These are phyloP conservation scores for Penicillium odoratum DNA, from an alignment of 495 filamentous ascomycete genomes.

Conservation along the genomic window DNA sequence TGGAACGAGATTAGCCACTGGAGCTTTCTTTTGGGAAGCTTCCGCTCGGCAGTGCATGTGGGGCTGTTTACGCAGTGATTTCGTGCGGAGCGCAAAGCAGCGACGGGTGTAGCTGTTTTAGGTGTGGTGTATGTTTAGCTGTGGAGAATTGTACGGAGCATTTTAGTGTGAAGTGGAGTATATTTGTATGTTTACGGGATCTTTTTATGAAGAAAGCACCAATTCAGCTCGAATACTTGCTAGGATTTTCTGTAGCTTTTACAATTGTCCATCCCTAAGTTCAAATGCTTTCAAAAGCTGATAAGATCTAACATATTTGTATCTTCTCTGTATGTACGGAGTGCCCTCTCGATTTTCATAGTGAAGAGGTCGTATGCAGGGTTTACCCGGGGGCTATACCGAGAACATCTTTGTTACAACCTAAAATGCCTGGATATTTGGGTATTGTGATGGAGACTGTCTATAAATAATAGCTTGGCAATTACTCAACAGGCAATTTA, in stretches of 20 bases:
- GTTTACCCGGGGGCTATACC: too few species aligned
- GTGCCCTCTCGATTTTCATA: too few species aligned
- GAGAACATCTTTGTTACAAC: too few species aligned
- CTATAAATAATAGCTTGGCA: too few species aligned
- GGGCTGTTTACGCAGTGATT: slow-evolving; percentile 3
- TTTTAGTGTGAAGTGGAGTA: neutral
- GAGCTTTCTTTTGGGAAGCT: neutral
- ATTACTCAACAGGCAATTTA: too few species aligned
- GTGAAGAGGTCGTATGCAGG: too few species aligned
- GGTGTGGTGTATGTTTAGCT: neutral
- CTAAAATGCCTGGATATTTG: too few species aligned
- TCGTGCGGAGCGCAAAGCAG: slow-evolving; percentile 1
- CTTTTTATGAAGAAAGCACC: neutral
- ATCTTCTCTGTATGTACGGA: too few species aligned
- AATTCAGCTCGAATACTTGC: neutral
- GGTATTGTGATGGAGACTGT: too few species aligned
- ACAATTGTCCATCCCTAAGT: neutral
- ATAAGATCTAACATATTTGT: too few species aligned
- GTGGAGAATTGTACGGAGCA: neutral
- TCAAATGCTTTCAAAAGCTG: too few species aligned
- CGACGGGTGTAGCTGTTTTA: neutral
- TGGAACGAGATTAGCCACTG: neutral
- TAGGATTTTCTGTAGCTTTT: neutral
- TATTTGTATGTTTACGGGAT: neutral
- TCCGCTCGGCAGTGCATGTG: neutral